Evolutionary conservation across 768 basidiomycete genomes (phyloP), one percentile per base, ranked within the genome.

Genomic region (Lanmaoa pseudosensibilis): DNA sequence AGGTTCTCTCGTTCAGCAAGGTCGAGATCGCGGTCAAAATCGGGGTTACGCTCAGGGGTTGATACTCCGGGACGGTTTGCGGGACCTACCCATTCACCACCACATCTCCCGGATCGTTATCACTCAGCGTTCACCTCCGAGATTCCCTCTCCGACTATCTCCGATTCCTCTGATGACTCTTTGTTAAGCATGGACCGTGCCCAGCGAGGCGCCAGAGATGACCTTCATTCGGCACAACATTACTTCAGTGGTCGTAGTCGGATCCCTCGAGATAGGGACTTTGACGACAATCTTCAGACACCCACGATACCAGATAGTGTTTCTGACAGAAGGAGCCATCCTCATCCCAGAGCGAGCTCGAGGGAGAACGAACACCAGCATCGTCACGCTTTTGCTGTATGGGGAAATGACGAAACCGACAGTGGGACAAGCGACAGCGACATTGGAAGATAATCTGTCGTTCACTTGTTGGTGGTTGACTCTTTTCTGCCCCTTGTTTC

Each of bases 401-500:
- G 85, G 83, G 92, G 92, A 1, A 87, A 91, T 39, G 92, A 94
- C 66, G 92, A 93, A 71, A 92, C 88, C 53, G 92, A 94, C 62
- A 90, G 88, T 67, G 87, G 86, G 65, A 79, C 89, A 15, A 92
- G 90, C 59, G 90, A 92, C 64, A 85, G 80, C 50, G 86, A 87
- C 55, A 66, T 65, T 30, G 78, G 61, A 73, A 6, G 19, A 39
- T 34, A 6, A 2, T 5, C 15, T 23, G 15, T 32, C 27, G 15
- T 19, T 21, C 32, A n/a, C 33, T 18, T 44, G 34, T 33, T 30
- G 44, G 32, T 10, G 39, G 25, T 32, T 39, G n/a, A 30, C 27
- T 21, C n/a, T 19, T n/a, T 38, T 3, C 30, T 38, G 3, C 12
- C 18, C 18, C 45, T 56, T 43, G 38, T 46, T 59, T 53, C 21